Evolutionary conservation across 1,284 basidiomycete genomes (phyloP).

Genomic region (Papiliotrema fonsecae): DNA sequence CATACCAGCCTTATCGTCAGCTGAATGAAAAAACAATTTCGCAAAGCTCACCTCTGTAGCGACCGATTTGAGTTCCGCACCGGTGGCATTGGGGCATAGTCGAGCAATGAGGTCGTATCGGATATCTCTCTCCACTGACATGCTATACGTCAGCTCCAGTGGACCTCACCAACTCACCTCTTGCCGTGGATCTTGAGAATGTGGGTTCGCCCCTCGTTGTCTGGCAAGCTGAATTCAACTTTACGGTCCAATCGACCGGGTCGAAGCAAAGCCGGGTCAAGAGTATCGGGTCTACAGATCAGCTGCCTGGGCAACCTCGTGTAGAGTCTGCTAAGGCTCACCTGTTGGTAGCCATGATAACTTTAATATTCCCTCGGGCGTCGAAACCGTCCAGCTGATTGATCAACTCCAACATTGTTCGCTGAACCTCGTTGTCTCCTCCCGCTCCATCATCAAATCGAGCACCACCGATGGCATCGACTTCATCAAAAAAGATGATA

Average conservation of each 20-base stretch:
- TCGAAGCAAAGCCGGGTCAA: constrained; percentile 93
- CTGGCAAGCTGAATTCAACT: constrained; percentile 92
- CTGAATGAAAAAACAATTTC: neutral
- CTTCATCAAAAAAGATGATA: constrained; percentile 99
- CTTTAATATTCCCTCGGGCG: constrained; percentile 97
- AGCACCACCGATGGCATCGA: constrained; percentile 87
- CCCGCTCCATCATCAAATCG: constrained; percentile 98
- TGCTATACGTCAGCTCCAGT: constrained; percentile 54
- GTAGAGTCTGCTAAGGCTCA: constrained; percentile 39
- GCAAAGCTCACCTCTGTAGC: constrained; percentile 73
- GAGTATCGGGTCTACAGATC: constrained; percentile 77
- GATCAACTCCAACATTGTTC: constrained; percentile 99
- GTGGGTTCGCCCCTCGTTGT: constrained; percentile 93
- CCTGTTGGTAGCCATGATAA: constrained; percentile 98
- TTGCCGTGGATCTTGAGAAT: constrained; percentile 96
- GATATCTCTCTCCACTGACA: constrained; percentile 96
- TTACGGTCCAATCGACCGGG: constrained; percentile 94
- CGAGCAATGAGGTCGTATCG: constrained; percentile 97
- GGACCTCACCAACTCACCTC: constrained; percentile 54
- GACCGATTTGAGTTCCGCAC: constrained; percentile 92
- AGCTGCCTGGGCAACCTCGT: neutral
- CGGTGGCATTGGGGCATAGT: constrained; percentile 95
- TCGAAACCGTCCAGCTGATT: constrained; percentile 99
- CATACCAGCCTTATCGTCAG: constrained; percentile 76
- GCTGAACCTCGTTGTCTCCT: constrained; percentile 97